Percentiles rank a stretch among this genome's conserved stretches.
Evolutionary conservation across 2,329 filamentous ascomycete genomes (phyloP).

Genomic region (Sarocladiaceae sp.): DNA sequence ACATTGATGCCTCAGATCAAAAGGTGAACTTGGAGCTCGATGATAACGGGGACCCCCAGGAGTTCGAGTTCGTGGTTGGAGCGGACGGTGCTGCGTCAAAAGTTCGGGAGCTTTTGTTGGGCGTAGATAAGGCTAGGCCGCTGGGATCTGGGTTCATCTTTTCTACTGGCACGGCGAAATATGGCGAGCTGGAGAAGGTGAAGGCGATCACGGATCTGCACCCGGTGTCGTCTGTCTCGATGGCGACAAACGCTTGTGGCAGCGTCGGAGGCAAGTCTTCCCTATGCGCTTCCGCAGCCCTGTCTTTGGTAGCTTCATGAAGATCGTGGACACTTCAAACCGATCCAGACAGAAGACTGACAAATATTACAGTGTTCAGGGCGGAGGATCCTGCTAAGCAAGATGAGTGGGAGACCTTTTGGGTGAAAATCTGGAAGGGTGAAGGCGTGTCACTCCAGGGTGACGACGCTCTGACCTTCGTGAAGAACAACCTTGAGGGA

Average conservation of each 20-base stretch:
- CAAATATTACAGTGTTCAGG: slow-evolving; percentile 16
- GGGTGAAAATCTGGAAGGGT: slow-evolving; percentile 28
- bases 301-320: too few relatives aligned
- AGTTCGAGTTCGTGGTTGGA: slow-evolving; percentile 25
- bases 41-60: slow-evolving; percentile 12
- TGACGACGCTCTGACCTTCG: slow-evolving; percentile 26
- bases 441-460: slow-evolving; percentile 22
- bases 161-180: slow-evolving; percentile 21
- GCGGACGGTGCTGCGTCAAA: slow-evolving; percentile 23
- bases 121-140: slow-evolving; percentile 16
- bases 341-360: background rate
- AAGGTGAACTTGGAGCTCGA: slow-evolving; percentile 15
- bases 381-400: slow-evolving; percentile 18
- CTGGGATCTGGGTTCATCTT: slow-evolving; percentile 22
- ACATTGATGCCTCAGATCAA: background rate
- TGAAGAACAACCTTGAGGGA: slow-evolving; percentile 19
- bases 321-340: too few relatives aligned
- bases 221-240: slow-evolving; percentile 23
- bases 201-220: slow-evolving; percentile 20
- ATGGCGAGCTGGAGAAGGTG: slow-evolving; percentile 19
- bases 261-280: slow-evolving; percentile 17
- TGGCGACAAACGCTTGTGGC: slow-evolving; percentile 22
- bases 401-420: slow-evolving; percentile 27
- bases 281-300: too few relatives aligned
- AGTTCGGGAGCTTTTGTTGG: slow-evolving; percentile 24